These are phyloP conservation scores for Crucihimalaya himalaica DNA, from an alignment of 345 rosid species.

Conservation along the genomic window DNA sequence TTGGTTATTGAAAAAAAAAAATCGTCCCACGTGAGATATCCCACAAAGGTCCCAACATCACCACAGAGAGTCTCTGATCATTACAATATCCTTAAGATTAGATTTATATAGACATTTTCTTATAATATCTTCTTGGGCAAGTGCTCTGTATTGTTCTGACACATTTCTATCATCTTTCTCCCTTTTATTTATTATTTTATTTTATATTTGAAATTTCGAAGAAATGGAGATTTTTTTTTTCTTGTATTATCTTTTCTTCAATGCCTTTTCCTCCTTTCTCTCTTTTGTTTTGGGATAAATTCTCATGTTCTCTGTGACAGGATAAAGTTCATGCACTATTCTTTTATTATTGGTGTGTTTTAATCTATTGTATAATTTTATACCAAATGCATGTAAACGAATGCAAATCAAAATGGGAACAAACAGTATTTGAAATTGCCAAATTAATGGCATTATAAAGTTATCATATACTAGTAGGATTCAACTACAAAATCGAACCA, in stretches of 20 bases:
- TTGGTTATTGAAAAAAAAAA: slow-evolving; percentile 25
- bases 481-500: neutral
- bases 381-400: slow-evolving; percentile 2
- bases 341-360: slow-evolving; percentile 23
- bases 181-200: slow-evolving; percentile 18
- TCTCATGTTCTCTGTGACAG: slow-evolving; percentile 70
- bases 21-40: slow-evolving; percentile 60
- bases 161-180: slow-evolving; percentile 51
- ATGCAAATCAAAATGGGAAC: neutral
- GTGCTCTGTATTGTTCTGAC: slow-evolving; percentile 76
- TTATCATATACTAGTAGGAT: neutral
- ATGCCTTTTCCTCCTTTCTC: slow-evolving; percentile 19
- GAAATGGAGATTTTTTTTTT: neutral
- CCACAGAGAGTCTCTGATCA: slow-evolving; percentile 44
- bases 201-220: slow-evolving; percentile 7
- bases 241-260: slow-evolving; percentile 34
- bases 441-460: neutral
- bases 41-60: slow-evolving; percentile 73
- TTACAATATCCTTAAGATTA: slow-evolving; percentile 41
- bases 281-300: slow-evolving; percentile 50
- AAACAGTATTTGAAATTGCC: neutral
- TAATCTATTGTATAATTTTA: neutral
- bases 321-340: slow-evolving; percentile 40
- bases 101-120: slow-evolving; percentile 43
- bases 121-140: slow-evolving; percentile 43